These are phyloP conservation scores for Pythium folliculosum DNA, from an alignment of 352 stramenopile species.

Conservation along the genomic window DNA sequence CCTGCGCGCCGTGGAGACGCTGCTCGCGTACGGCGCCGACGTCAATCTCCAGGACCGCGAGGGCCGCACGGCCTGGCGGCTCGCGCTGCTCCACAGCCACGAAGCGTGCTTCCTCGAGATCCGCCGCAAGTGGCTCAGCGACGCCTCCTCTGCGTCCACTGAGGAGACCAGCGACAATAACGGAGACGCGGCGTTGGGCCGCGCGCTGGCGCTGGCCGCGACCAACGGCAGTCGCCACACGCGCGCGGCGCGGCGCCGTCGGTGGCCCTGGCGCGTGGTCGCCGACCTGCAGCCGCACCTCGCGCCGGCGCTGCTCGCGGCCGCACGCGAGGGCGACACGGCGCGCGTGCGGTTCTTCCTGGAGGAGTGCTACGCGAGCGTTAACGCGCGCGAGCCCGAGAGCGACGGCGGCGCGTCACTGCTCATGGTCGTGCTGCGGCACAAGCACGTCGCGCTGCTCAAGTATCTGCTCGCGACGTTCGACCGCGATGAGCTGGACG, in stretches of 20 bases:
- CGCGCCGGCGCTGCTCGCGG: constrained; percentile 2
- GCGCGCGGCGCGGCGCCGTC: not conserved
- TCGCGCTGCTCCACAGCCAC: constrained; percentile 53
- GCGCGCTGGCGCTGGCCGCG: constrained; percentile 10
- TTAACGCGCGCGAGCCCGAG: constrained; percentile 13
- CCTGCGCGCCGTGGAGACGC: constrained; percentile 35
- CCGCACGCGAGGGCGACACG: not conserved
- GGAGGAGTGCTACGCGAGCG: constrained; percentile 11
- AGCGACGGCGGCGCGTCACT: constrained; percentile 19
- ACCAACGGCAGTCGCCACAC: constrained; percentile 1
- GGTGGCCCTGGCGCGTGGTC: not conserved
- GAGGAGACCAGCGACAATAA: no score
- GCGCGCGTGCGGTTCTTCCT: constrained; percentile 10
- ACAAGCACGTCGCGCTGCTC: constrained; percentile 13
- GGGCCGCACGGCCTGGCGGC: constrained; percentile 57
- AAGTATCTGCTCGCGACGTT: constrained; percentile 10
- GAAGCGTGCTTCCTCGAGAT: constrained; percentile 69
- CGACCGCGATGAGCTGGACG: constrained; percentile 4
- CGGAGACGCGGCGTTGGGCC: not conserved
- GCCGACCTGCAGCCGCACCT: constrained; percentile 21
- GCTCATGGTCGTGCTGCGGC: constrained; percentile 14
- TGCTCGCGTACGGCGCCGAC: constrained; percentile 54
- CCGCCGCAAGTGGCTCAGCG: constrained; percentile 55
- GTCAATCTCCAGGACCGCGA: constrained; percentile 44
- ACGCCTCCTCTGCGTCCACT: no score